phyloP scores from a whole-genome alignment of 306 rosid species.

The Albizia julibrissin region DNA sequence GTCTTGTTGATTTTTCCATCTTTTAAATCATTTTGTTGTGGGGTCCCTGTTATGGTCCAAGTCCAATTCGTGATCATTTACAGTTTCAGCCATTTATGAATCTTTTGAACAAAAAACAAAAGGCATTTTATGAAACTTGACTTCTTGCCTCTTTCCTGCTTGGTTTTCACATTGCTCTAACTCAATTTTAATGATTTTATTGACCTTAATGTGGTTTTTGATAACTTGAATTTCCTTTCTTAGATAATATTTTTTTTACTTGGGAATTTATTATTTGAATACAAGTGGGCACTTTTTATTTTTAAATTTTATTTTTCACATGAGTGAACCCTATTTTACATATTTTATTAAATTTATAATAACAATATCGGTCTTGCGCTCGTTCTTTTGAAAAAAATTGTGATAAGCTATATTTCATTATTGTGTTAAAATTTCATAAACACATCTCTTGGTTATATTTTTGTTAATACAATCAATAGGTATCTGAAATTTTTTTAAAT shows the following conservation, averaged over 20 bases:
- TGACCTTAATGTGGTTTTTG: not conserved
- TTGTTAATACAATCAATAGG: too few relatives aligned
- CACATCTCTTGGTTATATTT: too few relatives aligned
- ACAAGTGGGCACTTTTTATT: not conserved
- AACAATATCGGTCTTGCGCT: too few relatives aligned
- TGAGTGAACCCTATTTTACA: not conserved
- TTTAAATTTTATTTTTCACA: not conserved
- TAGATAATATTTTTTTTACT: not conserved
- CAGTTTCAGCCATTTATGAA: not conserved
- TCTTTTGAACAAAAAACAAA: not conserved
- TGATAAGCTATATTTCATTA: not conserved
- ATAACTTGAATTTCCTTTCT: not conserved
- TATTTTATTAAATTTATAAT: too few relatives aligned
- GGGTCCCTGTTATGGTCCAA: constrained; percentile 21
- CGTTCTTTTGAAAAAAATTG: not conserved
- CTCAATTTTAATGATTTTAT: not conserved
- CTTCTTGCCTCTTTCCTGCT: not conserved
- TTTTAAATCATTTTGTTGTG: constrained; percentile 1
- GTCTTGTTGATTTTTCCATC: constrained; percentile 4
- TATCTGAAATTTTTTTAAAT: too few relatives aligned
- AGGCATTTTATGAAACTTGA: not conserved
- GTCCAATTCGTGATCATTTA: constrained; percentile 20
- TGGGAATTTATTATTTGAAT: not conserved
- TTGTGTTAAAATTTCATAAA: not conserved
- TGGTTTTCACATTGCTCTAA: not conserved